Base-by-base conservation (phyloP, 2,329 filamentous ascomycete genomes). In the Chaetomium globosum region DNA sequence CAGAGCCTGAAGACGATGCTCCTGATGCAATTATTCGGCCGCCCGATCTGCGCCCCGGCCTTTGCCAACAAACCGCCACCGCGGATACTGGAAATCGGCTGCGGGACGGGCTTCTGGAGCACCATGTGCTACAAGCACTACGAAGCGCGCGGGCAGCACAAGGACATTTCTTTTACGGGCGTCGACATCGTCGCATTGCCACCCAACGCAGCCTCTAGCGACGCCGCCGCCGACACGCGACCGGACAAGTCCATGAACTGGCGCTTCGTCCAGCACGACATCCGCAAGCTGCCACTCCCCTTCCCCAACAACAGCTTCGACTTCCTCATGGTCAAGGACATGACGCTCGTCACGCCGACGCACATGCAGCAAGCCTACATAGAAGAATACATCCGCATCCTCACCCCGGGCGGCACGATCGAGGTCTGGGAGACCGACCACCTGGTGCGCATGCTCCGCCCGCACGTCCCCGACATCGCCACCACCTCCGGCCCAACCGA, bases 381-480 rank as follows among this genome's bases (percentile, higher is more conserved):
- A 65, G 89, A 91, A 69, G 92, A 97, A 74, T 89, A 88, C 67
- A 79, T 94, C 54, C 89, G 93, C 21, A 79, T 96, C 13, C 80
- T 97, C 43, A 87, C 85, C 69, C 88, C 90, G 0, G 92, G 91
- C 19, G 94, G 94, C 4, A 86, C 87, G 1, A 74, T 97, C 30
- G 94, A 97, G 75, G 83, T 96, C 19, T 97, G 93, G 93, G 93
- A 97, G 69, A 89, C 89, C 5, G 93, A 97, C 77, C 87, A 93
- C 74, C 85, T 89, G 13, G 87, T 97, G 69, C 89, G 93, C 70
- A 93, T 93, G 76, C 82, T 98, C 31, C 83, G 92, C 59, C 91
- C 92, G 2, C 91, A 95, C 74, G 87, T 90, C 1, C 87, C 88
- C 2, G 84, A 83, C 16, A 77, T 59, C 68, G 71, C 28, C 56